These are phyloP conservation scores for Teunomyces barrocoloradensis DNA, from an alignment of 805 yeast genomes.

Conservation along the genomic window DNA sequence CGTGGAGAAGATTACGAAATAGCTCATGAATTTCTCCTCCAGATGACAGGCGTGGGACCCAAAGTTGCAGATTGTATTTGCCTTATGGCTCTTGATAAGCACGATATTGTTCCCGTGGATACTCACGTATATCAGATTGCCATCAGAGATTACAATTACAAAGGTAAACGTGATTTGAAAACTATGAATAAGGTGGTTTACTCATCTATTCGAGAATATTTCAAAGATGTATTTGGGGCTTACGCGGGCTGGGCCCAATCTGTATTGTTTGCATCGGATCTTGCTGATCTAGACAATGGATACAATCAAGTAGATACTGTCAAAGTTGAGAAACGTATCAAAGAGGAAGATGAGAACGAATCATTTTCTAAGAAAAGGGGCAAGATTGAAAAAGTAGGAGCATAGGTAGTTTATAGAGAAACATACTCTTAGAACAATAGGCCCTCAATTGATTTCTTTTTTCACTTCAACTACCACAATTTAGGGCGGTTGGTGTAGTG, in stretches of 20 bases:
- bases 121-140: conserved; percentile 94
- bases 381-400: background rate
- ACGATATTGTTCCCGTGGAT: conserved; percentile 89
- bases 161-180: conserved; percentile 38
- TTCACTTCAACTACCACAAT: background rate
- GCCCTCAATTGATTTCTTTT: background rate
- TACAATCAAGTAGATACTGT: conserved; percentile 30
- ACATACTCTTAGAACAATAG: background rate
- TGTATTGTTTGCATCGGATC: conserved; percentile 85
- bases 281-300: conserved; percentile 69
- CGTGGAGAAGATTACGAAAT: conserved; percentile 47
- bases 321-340: background rate
- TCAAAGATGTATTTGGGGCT: conserved; percentile 74
- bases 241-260: conserved; percentile 99
- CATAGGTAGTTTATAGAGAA: background rate
- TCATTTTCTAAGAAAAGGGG: background rate
- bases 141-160: conserved; percentile 69
- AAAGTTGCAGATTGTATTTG: conserved; percentile 97
- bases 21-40: conserved; percentile 58
- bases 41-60: conserved; percentile 89
- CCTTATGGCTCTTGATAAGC: conserved; percentile 84
- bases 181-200: conserved; percentile 52
- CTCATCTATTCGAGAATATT: conserved; percentile 54
- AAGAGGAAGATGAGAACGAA: background rate
- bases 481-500: conserved; percentile 85